phyloP scores from a whole-genome alignment of 225 moss, liverwort and hornwort species.

The Ulota crispa region DNA sequence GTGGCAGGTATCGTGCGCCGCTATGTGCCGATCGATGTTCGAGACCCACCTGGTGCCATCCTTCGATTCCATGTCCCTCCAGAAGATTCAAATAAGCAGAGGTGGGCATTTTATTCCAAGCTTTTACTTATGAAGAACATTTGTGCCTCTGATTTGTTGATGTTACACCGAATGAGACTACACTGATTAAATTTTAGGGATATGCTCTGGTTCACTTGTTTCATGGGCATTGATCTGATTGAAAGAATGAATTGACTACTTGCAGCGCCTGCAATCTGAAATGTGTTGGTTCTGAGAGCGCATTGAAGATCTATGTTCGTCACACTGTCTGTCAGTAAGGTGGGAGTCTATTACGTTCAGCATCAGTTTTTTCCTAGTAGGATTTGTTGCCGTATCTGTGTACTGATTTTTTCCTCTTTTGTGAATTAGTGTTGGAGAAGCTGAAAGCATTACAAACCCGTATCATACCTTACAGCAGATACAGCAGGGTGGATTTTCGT shows the following conservation, averaged over 20 bases:
- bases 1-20: constrained; percentile 92
- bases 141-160: background rate
- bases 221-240: constrained; percentile 21
- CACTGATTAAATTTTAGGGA: constrained; percentile 2
- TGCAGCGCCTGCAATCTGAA: constrained; percentile 34
- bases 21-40: constrained; percentile 83
- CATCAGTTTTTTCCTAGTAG: constrained; percentile 23
- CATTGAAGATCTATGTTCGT: constrained; percentile 36
- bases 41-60: constrained; percentile 88
- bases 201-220: constrained; percentile 28
- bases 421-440: constrained; percentile 51
- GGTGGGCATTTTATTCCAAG: constrained; percentile 46
- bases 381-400: background rate
- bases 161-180: background rate
- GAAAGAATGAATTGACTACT: constrained; percentile 32
- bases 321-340: constrained; percentile 37
- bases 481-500: constrained; percentile 56
- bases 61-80: constrained; percentile 81
- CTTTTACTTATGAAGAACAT: constrained; percentile 5
- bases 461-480: constrained; percentile 55
- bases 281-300: constrained; percentile 32
- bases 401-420: constrained; percentile 13
- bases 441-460: constrained; percentile 50
- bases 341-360: constrained; percentile 31
- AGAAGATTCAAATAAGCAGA: constrained; percentile 58